Base-by-base conservation (phyloP, 2,329 filamentous ascomycete genomes). In the Grosmannia huntii region DNA sequence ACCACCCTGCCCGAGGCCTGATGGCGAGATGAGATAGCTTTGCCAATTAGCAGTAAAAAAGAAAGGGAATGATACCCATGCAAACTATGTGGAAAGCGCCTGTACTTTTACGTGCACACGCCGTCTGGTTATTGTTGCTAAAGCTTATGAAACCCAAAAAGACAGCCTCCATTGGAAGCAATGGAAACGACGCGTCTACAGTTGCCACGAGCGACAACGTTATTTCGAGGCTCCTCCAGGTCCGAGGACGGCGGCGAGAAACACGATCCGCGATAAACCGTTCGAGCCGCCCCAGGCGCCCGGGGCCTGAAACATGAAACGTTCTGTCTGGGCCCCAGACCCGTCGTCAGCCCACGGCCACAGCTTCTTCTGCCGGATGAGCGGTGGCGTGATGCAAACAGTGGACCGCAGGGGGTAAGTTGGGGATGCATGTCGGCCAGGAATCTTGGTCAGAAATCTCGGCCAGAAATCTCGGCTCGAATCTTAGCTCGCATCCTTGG, bases 1-100 rank as follows among this genome's bases (percentile, higher is more conserved):
- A 89, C 87, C 50, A 74, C 80, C 62, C 75, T 86, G 59, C 75
- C 82, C 68, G 80, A 83, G 75, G 76, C 31, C 12, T 16, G 27
- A 36, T 2, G 10, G 36, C 5, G 36, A 21, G 23, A 6, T 19
- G 3, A 27, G 14, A 50, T 50, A 50, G 27, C 27, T 28, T 44
- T 44, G 25, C 48, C 28, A 25, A 27, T 27, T n/a, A 28, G 48
- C 48, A 28, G 41, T 19, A 44, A n/a, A 9, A 50, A 28, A 9
- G 28, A 28, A 28, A 28, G 23, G 27, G 4, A 28, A 50, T 50
- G 48, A 50, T 50, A 50, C 48, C 48, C 28, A 28, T 28, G 25
- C 5, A 3, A 28, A 19, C 9, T 12, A 5, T 50, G 27, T 28
- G 23, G 48, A 16, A 25, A 50, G 48, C 46, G 23, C 11, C n/a